These are phyloP conservation scores for Trametes maxima DNA, from an alignment of 768 basidiomycete species.

Conservation along the genomic window DNA sequence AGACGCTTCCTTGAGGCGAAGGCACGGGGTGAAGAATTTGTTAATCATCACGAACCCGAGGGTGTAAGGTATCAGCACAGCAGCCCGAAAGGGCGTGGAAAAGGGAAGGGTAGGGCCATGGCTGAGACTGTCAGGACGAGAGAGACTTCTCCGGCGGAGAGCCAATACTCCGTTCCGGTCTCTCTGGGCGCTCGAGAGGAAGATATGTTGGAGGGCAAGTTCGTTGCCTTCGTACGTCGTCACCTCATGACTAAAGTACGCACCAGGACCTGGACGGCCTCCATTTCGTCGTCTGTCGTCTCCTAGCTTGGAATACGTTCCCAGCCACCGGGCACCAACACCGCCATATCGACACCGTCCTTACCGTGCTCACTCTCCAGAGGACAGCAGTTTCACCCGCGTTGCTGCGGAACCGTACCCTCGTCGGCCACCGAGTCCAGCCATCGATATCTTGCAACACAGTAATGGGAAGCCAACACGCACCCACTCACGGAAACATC, in stretches of 20 bases:
- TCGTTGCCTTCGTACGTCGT: neutral
- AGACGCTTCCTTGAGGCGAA: conserved; percentile 40
- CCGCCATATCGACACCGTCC: conserved; percentile 14
- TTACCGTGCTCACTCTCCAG: neutral
- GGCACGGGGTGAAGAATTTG: conserved; percentile 24
- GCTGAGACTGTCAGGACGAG: conserved; percentile 2
- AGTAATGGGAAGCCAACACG: conserved; percentile 26
- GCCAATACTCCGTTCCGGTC: conserved; percentile 14
- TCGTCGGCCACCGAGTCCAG: conserved; percentile 20
- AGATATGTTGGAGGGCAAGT: conserved; percentile 23
- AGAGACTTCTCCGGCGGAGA: conserved; percentile 25
- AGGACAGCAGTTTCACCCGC: conserved; percentile 13
- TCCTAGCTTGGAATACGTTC: conserved; percentile 7
- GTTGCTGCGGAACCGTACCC: conserved; percentile 20
- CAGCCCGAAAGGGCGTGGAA: conserved; percentile 5
- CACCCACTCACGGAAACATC: conserved; percentile 23
- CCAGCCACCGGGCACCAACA: conserved; percentile 11
- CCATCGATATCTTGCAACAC: conserved; percentile 11
- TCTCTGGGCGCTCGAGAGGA: conserved; percentile 7
- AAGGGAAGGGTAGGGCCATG: conserved; percentile 11
- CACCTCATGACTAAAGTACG: neutral
- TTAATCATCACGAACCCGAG: conserved; percentile 11
- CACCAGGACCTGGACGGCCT: conserved; percentile 14
- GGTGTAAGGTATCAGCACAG: neutral
- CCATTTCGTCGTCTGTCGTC: conserved; percentile 18